Evolutionary conservation across 345 rosid species (phyloP), one percentile per base, ranked within the genome.

Genomic region (Eucalyptus coolabah): DNA sequence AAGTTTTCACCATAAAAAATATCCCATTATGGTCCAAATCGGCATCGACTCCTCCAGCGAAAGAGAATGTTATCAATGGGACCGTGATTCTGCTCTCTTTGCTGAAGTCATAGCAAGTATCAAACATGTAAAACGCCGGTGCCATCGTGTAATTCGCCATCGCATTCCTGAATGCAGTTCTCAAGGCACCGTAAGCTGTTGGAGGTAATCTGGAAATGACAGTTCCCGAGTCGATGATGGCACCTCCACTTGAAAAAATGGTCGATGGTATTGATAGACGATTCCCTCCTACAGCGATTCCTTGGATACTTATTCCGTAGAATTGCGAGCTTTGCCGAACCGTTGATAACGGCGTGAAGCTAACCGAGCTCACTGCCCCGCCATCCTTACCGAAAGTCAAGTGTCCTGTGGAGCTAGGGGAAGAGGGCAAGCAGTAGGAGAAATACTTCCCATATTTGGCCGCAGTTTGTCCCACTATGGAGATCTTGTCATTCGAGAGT

Each of bases 171-270:
- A 93, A 89, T 7, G 89, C 90, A 1, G 90, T 49, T 28, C 87
- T 59, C 45, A 91, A 87, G 42, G 89, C 88, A 13, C 77, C 3
- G 87, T 91, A 91, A 0, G 90, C 93, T 0, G 90, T 86, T 15
- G 92, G 92, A 14, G 90, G 93, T 15, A 93, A 28, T 11, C 90
- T 19, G 34, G 92, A 19, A 54, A 92, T 89, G 30, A 72, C 86
- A 12, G 92, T 91, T 65, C 94, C 94, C 3, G 94, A 92, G 85
- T 92, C 95, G 21, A 92, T 89, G 42, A 91, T 14, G 4, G 91
- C 65, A 0, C 89, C 90, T 4, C 89, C 34, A 0, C 24, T 42
- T 1, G 89, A 45, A 32, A 87, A 90, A 44, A 67, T 8, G 3
- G 88, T 89, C 5, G 34, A 50, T 5, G 86, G 42, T 18, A 91